Conservation (phyloP, 352 stramenopile genomes). For the Globisporangium irregulare region DNA sequence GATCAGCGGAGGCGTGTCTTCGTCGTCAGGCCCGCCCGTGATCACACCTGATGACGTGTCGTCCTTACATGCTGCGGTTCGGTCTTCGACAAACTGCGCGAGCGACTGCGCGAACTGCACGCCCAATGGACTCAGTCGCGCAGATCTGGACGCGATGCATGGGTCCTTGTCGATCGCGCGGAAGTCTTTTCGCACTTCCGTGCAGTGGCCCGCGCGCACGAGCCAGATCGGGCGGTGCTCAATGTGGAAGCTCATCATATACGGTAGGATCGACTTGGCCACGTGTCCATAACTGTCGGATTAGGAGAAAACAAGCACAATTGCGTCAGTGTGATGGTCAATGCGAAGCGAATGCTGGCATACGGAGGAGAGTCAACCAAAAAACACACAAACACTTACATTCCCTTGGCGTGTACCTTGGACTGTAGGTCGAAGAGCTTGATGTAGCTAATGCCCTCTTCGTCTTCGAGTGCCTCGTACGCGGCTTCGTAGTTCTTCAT, state of each 20-base stretch:
- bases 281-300: slow-evolving; percentile 69
- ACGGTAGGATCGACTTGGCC: slow-evolving; percentile 90
- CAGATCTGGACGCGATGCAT: slow-evolving; percentile 67
- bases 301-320: background rate
- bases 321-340: background rate
- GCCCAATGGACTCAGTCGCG: slow-evolving; percentile 88
- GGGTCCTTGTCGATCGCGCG: slow-evolving; percentile 64
- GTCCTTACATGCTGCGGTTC: slow-evolving; percentile 49
- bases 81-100: slow-evolving; percentile 89
- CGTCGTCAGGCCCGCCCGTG: slow-evolving; percentile 23
- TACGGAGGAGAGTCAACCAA: background rate
- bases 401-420: slow-evolving; percentile 83
- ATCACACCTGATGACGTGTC: slow-evolving; percentile 26
- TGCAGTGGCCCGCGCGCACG: slow-evolving; percentile 87
- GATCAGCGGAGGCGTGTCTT: slow-evolving; percentile 47
- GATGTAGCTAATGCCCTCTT: slow-evolving; percentile 87
- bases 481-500: slow-evolving; percentile 87
- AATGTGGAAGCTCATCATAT: slow-evolving; percentile 96
- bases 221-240: slow-evolving; percentile 91
- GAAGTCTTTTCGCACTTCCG: slow-evolving; percentile 64
- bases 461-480: slow-evolving; percentile 85
- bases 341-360: background rate
- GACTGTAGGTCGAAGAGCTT: slow-evolving; percentile 89
- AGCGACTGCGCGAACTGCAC: slow-evolving; percentile 91
- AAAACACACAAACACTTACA: slow-evolving; percentile 31